phyloP scores from a whole-genome alignment of 768 basidiomycete genomes.

The Coprinopsis strossmayeri region DNA sequence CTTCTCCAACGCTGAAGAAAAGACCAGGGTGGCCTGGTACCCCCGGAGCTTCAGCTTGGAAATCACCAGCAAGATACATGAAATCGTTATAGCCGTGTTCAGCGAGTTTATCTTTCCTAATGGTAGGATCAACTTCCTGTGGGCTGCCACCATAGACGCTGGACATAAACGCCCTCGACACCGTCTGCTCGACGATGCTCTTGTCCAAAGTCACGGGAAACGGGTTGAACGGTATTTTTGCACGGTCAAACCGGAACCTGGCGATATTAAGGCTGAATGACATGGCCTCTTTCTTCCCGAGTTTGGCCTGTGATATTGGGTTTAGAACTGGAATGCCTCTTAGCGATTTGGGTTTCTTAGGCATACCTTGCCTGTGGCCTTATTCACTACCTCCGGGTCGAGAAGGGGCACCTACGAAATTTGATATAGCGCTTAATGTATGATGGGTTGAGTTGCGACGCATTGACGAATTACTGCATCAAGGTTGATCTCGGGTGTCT shows the following conservation, averaged over 20 bases:
- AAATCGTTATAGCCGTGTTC: conserved; percentile 21
- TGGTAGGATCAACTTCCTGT: conserved; percentile 11
- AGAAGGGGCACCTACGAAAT: too few species aligned
- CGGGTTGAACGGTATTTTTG: neutral
- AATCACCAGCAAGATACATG: conserved; percentile 20
- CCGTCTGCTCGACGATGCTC: neutral
- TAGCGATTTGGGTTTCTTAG: too few species aligned
- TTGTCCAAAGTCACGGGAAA: neutral
- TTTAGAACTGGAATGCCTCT: too few species aligned
- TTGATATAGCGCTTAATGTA: too few species aligned
- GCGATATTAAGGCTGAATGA: neutral
- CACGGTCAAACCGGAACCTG: neutral
- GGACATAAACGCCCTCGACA: conserved; percentile 16
- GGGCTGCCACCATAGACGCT: conserved; percentile 19
- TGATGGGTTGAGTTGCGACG: too few species aligned
- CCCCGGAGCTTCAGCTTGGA: conserved; percentile 23
- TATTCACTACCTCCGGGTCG: too few species aligned
- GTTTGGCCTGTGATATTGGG: neutral
- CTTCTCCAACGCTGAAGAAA: conserved; percentile 13
- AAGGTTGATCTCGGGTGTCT: too few species aligned
- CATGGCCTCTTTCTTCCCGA: neutral
- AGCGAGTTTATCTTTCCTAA: conserved; percentile 13
- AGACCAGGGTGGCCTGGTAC: conserved; percentile 23
- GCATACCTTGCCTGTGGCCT: too few species aligned
- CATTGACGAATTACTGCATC: too few species aligned